Base-by-base conservation (phyloP, 768 basidiomycete genomes). In the Mycena alexandri region DNA sequence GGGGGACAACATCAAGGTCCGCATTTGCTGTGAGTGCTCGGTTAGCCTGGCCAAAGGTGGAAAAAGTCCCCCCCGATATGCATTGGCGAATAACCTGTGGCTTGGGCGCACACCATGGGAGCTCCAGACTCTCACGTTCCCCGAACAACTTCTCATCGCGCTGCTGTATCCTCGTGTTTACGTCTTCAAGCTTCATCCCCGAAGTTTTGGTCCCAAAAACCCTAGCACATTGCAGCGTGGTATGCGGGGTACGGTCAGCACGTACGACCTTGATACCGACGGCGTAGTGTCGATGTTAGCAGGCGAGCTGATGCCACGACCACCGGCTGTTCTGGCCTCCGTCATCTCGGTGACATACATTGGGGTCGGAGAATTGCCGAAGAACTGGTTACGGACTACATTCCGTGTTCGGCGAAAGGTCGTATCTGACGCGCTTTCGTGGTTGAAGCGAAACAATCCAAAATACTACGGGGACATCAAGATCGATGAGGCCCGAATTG, bases 141-240 rank as follows among this genome's bases (percentile, higher is more conserved):
- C 80, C 0, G 82, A 84, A 66, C 79, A 78, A 56, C 63, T 82
- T 8, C 74, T 84, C 0, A 74, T 84, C 11, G 69, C 76, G 0
- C 73, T 70, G 0, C 36, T 74, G 0, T 83, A 78, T 65, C 79
- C 81, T 1, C 65, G 71, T 0, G 76, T 77, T 0, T 82, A 73
- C 58, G 71, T 80, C 1, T 74, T 80, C 75, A 83, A 84, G 58
- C 65, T 84, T 2, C 78, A 66, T 63, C 82, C 81, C 0, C 75
- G 43, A 34, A 60, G 13, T 19, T 9, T 8, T 0, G 38, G 54
- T 0, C 36, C 25, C 2, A 34, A 50, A 0, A 69, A 72, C 54
- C 51, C 38, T 1, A 42, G 52, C 17, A 46, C 29, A 4, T 53
- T 79, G 12, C 76, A 79, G 46, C 43, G 61, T 0, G 80, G 71